These are phyloP conservation scores for Leishmania mexicana DNA, from an alignment of 208 protist genomes.

Conservation along the genomic window DNA sequence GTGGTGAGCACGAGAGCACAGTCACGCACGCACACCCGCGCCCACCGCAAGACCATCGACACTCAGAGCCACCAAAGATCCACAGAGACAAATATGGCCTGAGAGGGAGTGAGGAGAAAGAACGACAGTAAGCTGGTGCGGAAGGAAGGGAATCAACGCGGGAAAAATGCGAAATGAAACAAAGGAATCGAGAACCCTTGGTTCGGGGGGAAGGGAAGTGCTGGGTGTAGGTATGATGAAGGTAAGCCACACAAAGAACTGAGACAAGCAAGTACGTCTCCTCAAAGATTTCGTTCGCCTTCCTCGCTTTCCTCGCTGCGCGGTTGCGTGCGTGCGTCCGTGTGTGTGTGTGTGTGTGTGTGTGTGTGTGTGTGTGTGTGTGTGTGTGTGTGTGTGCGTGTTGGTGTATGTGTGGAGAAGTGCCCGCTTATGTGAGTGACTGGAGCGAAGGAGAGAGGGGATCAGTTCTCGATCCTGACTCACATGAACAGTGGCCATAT, in stretches of 20 bases:
- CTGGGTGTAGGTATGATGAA: not conserved
- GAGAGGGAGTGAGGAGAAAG: not conserved
- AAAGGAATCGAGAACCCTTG: not conserved
- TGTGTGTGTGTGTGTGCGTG: not conserved
- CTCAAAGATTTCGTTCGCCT: too few species aligned
- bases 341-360: not conserved
- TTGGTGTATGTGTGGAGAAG: not conserved
- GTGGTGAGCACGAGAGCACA: not conserved
- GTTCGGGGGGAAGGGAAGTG: not conserved
- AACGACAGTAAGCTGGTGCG: not conserved
- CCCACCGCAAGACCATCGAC: not conserved
- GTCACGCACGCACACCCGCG: not conserved
- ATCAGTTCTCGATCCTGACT: not conserved
- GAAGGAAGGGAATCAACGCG: not conserved
- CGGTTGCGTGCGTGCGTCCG: not conserved
- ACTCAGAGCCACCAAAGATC: not conserved
- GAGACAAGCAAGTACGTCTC: not conserved
- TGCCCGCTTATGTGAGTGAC: not conserved
- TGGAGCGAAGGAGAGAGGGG: not conserved
- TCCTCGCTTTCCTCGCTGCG: not conserved
- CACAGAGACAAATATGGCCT: not conserved
- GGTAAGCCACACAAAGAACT: not conserved
- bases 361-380: not conserved
- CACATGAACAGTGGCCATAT: not conserved
- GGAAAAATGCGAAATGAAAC: not conserved